Evolutionary conservation across 208 protist genomes (phyloP).

Genomic region (Trichomonas gallinae): DNA sequence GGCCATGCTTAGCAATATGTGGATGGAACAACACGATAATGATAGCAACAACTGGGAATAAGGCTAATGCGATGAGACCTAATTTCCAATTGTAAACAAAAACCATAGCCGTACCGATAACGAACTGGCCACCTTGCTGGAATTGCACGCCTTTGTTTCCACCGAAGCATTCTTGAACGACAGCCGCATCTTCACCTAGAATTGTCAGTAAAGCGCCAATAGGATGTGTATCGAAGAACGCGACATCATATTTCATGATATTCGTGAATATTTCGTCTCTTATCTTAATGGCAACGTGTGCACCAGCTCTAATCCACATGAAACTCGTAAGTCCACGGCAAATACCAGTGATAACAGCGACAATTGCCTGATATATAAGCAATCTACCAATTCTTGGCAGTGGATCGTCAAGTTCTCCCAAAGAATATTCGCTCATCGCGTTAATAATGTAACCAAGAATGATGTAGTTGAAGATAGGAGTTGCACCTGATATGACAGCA

Average conservation of each 20-base stretch:
- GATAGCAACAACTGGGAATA: not conserved
- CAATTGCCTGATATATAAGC: not conserved
- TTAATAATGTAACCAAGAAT: not conserved
- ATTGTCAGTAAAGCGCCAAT: not conserved
- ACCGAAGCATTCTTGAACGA: not conserved
- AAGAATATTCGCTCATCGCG: not conserved
- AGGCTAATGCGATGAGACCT: not conserved
- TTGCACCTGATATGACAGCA: not conserved
- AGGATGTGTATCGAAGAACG: not conserved
- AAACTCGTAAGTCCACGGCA: not conserved
- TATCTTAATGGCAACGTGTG: not conserved
- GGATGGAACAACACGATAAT: not conserved
- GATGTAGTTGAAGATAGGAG: not conserved
- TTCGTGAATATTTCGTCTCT: not conserved
- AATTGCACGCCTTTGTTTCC: not conserved
- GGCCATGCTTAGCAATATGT: not conserved
- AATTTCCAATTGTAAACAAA: not conserved
- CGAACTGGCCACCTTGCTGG: not conserved
- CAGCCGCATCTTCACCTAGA: not conserved
- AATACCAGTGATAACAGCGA: not conserved
- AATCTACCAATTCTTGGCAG: not conserved
- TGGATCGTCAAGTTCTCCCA: not conserved
- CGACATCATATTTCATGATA: not conserved
- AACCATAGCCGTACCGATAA: not conserved
- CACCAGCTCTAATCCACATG: not conserved